A percentile compares a stretch with the other conserved stretches of the same genome.
Conservation (phyloP, 306 rosid species). For the Cicer yamashitae region DNA sequence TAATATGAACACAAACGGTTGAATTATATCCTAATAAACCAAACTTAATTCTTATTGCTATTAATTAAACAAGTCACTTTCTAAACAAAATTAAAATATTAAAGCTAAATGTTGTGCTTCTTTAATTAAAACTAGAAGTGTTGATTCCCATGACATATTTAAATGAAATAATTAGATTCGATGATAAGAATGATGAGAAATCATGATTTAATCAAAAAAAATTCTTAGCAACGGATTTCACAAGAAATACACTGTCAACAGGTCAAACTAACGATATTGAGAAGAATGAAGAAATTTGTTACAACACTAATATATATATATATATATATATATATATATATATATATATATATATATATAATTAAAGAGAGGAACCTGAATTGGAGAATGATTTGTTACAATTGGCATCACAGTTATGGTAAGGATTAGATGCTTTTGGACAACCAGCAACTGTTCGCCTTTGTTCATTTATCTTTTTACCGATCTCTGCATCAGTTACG, state of each 20-base stretch:
- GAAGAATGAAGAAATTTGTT: too few relatives aligned
- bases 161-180: not conserved
- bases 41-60: too few relatives aligned
- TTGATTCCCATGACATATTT: not conserved
- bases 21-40: too few relatives aligned
- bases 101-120: not conserved
- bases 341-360: too few relatives aligned
- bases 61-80: too few relatives aligned
- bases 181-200: too few relatives aligned
- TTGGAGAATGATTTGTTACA: constrained; percentile 48
- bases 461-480: constrained; percentile 43
- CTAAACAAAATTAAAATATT: not conserved
- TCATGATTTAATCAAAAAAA: too few relatives aligned
- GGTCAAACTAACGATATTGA: too few relatives aligned
- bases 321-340: too few relatives aligned
- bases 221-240: too few relatives aligned
- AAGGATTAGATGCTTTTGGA: constrained; percentile 66
- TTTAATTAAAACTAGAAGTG: not conserved
- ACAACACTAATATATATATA: not conserved
- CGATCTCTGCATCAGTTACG: constrained; percentile 46
- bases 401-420: constrained; percentile 54
- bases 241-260: too few relatives aligned
- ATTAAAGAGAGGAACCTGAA: constrained; percentile 47
- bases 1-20: too few relatives aligned
- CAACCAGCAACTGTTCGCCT: constrained; percentile 46